Conservation (phyloP, 331 rosid species). For the Prunus yedoensis region DNA sequence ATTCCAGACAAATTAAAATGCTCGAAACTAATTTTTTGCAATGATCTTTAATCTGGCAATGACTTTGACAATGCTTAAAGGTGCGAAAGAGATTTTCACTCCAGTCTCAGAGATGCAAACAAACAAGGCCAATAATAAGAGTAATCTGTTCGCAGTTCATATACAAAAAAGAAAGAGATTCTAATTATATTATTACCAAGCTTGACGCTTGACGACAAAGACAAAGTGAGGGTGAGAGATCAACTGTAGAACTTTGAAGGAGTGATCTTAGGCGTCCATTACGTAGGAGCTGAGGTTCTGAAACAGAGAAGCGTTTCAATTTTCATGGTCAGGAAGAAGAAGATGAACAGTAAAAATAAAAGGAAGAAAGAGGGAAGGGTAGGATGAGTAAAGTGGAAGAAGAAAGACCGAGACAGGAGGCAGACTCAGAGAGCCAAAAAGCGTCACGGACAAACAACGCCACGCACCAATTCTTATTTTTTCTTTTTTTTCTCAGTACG, state of each 20-base stretch:
- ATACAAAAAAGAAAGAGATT: background rate
- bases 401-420: background rate
- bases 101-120: background rate
- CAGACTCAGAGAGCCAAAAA: background rate
- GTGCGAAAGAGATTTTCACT: background rate
- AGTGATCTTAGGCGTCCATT: slow-evolving; percentile 26
- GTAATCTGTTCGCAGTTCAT: background rate
- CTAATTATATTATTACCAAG: slow-evolving; percentile 27
- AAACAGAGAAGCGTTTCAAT: slow-evolving; percentile 6
- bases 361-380: background rate
- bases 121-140: background rate
- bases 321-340: slow-evolving; percentile 10
- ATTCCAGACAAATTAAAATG: background rate
- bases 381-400: slow-evolving; percentile 12
- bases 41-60: background rate
- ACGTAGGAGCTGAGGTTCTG: background rate
- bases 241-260: slow-evolving; percentile 18
- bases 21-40: background rate
- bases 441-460: slow-evolving; percentile 43
- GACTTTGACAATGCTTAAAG: background rate
- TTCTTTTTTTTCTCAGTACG: background rate
- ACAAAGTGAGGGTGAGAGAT: slow-evolving; percentile 20
- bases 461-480: slow-evolving; percentile 9
- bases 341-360: background rate
- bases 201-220: slow-evolving; percentile 10